Base-by-base conservation (phyloP, 345 rosid genomes). In the Erodium maritimum region DNA sequence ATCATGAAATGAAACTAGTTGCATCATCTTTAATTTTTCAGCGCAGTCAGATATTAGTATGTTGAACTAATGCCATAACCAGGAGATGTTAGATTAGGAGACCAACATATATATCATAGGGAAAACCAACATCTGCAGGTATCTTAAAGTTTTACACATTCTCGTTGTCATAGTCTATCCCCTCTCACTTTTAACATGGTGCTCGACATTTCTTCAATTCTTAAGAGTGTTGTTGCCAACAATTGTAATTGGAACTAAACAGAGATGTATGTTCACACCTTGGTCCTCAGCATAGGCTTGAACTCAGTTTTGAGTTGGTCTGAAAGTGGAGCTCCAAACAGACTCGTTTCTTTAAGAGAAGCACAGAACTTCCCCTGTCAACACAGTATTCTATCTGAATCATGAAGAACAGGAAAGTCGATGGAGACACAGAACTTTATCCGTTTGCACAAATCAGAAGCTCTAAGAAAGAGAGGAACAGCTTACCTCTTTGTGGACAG, bases 301-400 rank as follows among this genome's bases (percentile, higher is more conserved):
- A 77, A 64, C 17, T 82, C 86, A 62, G 82, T 58, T 69, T 74
- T 86, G 66, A 58, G 62, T 42, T 82, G 77, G 57, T 82, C 95
- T 8, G 82, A 72, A 17, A 88, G 55, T 61, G 97, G 81, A 67
- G 79, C 82, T 45, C 96, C 96, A 60, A 88, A 88, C 10, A 91
- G 69, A 60, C 74, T 74, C 5, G 90, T 86, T 34, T 84, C 95
- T 76, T 84, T 86, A 62, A 77, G 78, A 16, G 86, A 83, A 11
- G 82, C 75, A 64, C 70, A 57, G 18, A 60, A 52, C 37, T 83
- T 87, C 1, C 77, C 95, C 96, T 91, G 89, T 67, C 70, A 37
- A 19, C 18, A 65, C 57, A 18, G 18, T 60, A 10, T 16, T 42
- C 12, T 9, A 42, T 42, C 48, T 42, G 48, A 42, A 42, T 42